Evolutionary conservation across 768 basidiomycete species (phyloP).

Genomic region (Leccinum subtestaceum): DNA sequence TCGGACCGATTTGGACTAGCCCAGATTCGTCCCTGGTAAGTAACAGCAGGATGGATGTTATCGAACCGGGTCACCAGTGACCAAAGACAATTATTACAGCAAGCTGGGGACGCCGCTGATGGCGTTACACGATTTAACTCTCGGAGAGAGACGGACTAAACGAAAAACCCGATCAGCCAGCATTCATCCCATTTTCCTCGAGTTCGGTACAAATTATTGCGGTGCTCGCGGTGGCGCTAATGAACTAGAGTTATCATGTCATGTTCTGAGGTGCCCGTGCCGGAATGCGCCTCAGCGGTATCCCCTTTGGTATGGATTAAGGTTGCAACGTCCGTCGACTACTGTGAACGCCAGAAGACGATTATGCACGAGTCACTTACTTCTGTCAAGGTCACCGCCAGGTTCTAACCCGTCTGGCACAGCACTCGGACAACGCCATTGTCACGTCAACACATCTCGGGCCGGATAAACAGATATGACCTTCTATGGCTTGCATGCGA

Average conservation of each 20-base stretch:
- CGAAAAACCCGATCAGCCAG: neutral
- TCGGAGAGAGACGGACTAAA: neutral
- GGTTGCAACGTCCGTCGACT: neutral
- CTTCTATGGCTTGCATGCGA: neutral
- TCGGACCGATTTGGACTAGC: neutral
- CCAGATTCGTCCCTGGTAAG: neutral
- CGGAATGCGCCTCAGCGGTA: neutral
- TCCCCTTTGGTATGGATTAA: slow-evolving; percentile 5
- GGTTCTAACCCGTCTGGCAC: neutral
- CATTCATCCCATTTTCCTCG: neutral
- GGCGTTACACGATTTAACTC: neutral
- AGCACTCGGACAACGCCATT: neutral
- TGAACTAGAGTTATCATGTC: neutral
- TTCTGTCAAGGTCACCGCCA: neutral
- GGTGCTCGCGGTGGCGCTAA: neutral
- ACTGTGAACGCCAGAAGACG: neutral
- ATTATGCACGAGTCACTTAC: neutral
- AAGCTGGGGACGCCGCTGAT: neutral
- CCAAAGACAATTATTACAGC: neutral
- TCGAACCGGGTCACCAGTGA: slow-evolving; percentile 6
- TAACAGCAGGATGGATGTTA: neutral
- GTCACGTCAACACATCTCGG: neutral
- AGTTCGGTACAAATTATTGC: neutral
- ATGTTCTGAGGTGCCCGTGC: neutral
- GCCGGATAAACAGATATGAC: slow-evolving; percentile 1